These are phyloP conservation scores for Debaryomycetaceae sp. DNA, from an alignment of 1,139 yeast genomes.

Conservation along the genomic window DNA sequence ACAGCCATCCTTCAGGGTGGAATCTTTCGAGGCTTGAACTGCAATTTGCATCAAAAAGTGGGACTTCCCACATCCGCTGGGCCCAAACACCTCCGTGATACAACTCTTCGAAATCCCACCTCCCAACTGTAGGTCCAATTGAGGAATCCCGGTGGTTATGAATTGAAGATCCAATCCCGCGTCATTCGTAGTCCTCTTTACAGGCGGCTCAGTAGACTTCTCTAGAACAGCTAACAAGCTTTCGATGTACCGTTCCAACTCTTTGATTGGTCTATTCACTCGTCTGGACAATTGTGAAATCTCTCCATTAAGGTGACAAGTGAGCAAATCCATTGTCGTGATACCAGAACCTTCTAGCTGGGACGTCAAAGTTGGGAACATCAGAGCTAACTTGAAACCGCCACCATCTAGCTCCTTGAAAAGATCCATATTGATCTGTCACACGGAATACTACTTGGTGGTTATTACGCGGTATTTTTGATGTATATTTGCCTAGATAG, in stretches of 20 bases:
- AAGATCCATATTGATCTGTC: conserved; percentile 19
- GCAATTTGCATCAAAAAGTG: conserved; percentile 68
- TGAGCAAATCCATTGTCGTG: conserved; percentile 21
- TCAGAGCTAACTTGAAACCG: conserved; percentile 6
- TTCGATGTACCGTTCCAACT: conserved; percentile 40
- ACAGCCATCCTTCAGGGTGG: conserved; percentile 26
- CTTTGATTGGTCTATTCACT: conserved; percentile 46
- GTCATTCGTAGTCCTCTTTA: background rate
- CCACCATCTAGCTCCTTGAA: conserved; percentile 20
- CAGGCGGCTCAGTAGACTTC: background rate
- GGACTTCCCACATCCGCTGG: conserved; percentile 82
- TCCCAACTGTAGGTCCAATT: conserved; percentile 52
- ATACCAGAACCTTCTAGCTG: conserved; percentile 18
- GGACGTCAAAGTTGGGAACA: conserved; percentile 13
- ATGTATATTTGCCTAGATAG: too few relatives aligned
- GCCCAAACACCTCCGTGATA: conserved; percentile 80
- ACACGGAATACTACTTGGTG: too few relatives aligned
- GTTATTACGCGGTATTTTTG: too few relatives aligned
- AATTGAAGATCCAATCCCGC: conserved; percentile 3
- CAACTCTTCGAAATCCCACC: conserved; percentile 71
- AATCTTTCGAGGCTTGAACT: conserved; percentile 51
- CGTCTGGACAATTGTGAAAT: conserved; percentile 33
- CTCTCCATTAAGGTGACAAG: conserved; percentile 10
- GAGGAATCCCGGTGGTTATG: conserved; percentile 59
- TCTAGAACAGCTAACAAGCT: conserved; percentile 18